phyloP scores from a whole-genome alignment of 768 basidiomycete species.

The Scleroderma citrinum region DNA sequence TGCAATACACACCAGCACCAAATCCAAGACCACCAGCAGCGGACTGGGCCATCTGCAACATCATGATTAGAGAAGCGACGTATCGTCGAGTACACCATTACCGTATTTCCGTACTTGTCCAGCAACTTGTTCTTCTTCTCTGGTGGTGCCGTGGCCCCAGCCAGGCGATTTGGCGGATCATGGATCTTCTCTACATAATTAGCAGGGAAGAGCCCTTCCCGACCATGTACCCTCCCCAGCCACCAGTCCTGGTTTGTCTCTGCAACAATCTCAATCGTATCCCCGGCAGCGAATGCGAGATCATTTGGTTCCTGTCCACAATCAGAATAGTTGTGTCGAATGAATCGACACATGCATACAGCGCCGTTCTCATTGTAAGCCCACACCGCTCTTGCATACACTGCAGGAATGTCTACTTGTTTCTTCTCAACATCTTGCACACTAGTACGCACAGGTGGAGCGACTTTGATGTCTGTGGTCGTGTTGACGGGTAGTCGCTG shows the following conservation, averaged over 20 bases:
- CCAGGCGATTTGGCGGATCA: no score
- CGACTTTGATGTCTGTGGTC: constrained; percentile 10
- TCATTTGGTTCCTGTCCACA: constrained; percentile 67
- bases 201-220: constrained; percentile 73
- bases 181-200: constrained; percentile 61
- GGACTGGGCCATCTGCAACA: constrained; percentile 46
- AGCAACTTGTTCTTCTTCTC: constrained; percentile 58
- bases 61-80: constrained; percentile 15
- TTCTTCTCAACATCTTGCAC: constrained; percentile 1
- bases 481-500: constrained; percentile 36
- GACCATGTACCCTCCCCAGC: constrained; percentile 60
- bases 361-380: constrained; percentile 55
- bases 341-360: constrained; percentile 27
- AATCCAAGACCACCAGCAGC: constrained; percentile 72
- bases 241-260: constrained; percentile 89
- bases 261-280: constrained; percentile 70
- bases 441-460: constrained; percentile 9
- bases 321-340: constrained; percentile 2
- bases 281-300: constrained; percentile 69
- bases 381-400: constrained; percentile 56
- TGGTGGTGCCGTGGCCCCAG: constrained; percentile 15
- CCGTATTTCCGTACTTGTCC: constrained; percentile 53
- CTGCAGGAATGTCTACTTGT: constrained; percentile 2
- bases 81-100: constrained; percentile 21
- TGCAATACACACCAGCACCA: constrained; percentile 68